Evolutionary conservation across 2,329 filamentous ascomycete genomes (phyloP).

Genomic region (Fusarium sp.): DNA sequence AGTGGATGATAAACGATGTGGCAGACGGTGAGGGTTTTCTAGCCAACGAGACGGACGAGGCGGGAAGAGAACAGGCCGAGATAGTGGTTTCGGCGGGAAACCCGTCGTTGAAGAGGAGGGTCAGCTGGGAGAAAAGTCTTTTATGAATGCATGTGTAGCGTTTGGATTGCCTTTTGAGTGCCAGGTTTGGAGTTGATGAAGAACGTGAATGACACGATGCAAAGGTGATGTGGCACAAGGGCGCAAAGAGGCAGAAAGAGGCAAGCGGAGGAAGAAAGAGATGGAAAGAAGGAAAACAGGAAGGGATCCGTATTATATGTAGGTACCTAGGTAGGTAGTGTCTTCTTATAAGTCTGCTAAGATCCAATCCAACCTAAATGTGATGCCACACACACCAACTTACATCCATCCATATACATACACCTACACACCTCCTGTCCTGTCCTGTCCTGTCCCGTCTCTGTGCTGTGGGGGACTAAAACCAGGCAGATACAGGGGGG

Average conservation of each 20-base stretch:
- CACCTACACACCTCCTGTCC: slow-evolving; percentile 1
- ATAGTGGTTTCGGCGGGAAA: slow-evolving; percentile 12
- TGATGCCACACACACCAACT: slow-evolving; percentile 34
- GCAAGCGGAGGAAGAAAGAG: not conserved
- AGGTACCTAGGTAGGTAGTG: slow-evolving; percentile 6
- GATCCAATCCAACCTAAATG: slow-evolving; percentile 22
- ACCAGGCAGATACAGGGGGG: slow-evolving; percentile 34
- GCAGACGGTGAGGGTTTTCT: slow-evolving; percentile 15
- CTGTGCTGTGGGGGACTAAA: slow-evolving; percentile 28
- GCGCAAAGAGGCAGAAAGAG: slow-evolving; percentile 1
- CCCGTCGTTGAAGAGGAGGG: slow-evolving; percentile 21
- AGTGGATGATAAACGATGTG: slow-evolving; percentile 9
- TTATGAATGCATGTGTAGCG: slow-evolving; percentile 26
- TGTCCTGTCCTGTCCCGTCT: not conserved
- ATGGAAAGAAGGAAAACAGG: slow-evolving; percentile 9
- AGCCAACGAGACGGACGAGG: slow-evolving; percentile 24
- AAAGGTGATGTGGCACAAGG: not conserved
- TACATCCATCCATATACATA: slow-evolving; percentile 2
- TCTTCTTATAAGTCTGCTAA: slow-evolving; percentile 7
- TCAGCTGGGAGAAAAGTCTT: slow-evolving; percentile 25
- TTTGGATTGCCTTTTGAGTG: slow-evolving; percentile 5
- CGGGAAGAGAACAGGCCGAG: slow-evolving; percentile 13
- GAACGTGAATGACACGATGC: slow-evolving; percentile 4
- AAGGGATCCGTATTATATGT: slow-evolving; percentile 21
- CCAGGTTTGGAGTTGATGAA: slow-evolving; percentile 20